Conservation (phyloP, 2,329 filamentous ascomycete genomes). For the Ophiostoma pallidulum region DNA sequence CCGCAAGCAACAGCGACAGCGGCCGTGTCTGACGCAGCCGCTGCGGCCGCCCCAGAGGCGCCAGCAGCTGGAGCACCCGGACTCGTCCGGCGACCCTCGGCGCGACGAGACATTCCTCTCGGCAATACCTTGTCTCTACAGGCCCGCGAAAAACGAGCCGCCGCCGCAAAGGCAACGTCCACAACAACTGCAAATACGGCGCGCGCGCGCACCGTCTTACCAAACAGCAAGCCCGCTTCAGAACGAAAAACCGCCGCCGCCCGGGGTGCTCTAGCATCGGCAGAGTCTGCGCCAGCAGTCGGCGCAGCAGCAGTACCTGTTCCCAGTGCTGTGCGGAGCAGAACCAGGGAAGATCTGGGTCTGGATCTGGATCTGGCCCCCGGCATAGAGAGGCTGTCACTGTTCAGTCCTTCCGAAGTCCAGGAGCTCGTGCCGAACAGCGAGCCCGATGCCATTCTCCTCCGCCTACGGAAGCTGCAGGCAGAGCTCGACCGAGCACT, state of each 20-base stretch:
- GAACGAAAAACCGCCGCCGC: background rate
- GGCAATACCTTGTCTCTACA: conserved; percentile 16
- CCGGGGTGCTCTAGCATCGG: background rate
- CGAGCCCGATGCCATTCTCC: conserved; percentile 48
- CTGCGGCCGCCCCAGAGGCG: background rate
- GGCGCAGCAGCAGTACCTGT: background rate
- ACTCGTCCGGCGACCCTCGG: conserved; percentile 8
- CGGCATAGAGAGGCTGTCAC: conserved; percentile 27
- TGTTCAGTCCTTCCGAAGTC: conserved; percentile 48
- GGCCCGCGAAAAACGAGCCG: conserved; percentile 15
- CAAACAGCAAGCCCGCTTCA: conserved; percentile 9
- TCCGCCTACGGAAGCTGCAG: conserved; percentile 47
- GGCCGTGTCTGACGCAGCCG: background rate
- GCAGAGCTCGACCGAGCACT: conserved; percentile 52
- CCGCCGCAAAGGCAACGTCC: background rate
- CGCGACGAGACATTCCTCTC: conserved; percentile 14
- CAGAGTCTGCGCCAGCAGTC: conserved; percentile 1
- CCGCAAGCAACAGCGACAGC: background rate
- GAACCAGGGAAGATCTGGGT: background rate
- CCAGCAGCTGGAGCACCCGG: background rate
- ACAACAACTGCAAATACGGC: background rate
- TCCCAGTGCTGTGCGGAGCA: too few species aligned
- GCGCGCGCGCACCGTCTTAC: conserved; percentile 13
- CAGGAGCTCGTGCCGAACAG: conserved; percentile 42
- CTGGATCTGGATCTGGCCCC: too few species aligned